These are phyloP conservation scores for Clarireedia hainanense DNA, from an alignment of 2,329 filamentous ascomycete genomes.

Conservation along the genomic window DNA sequence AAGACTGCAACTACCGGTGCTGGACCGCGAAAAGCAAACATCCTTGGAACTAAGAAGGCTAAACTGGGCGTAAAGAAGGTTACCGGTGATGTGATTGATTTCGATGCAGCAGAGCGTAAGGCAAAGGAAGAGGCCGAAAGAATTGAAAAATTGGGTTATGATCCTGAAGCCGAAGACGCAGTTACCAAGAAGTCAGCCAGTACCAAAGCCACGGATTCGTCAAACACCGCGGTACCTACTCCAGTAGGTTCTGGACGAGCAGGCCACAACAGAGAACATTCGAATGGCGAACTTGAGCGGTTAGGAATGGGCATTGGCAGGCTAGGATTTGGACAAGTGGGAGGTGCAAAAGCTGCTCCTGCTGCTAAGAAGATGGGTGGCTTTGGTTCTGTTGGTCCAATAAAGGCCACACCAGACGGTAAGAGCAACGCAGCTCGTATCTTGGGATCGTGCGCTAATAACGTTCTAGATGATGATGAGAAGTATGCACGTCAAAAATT, in stretches of 20 bases:
- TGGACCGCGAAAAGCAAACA: conserved; percentile 71
- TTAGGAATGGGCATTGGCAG: conserved; percentile 56
- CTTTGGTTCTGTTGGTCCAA: conserved; percentile 76
- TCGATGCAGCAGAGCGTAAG: conserved; percentile 94
- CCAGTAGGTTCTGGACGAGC: conserved; percentile 60
- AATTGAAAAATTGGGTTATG: conserved; percentile 91
- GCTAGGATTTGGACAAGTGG: conserved; percentile 28
- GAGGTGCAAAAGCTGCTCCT: conserved; percentile 23
- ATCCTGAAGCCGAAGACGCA: conserved; percentile 72
- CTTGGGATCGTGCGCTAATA: conserved; percentile 13
- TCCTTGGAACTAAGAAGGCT: conserved; percentile 78
- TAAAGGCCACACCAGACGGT: conserved; percentile 65
- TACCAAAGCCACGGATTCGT: conserved; percentile 38
- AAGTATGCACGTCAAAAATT: conserved; percentile 84
- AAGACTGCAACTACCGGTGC: conserved; percentile 56
- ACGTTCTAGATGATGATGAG: conserved; percentile 60
- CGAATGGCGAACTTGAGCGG: conserved; percentile 74
- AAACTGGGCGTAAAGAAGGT: conserved; percentile 95
- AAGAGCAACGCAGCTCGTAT: conserved; percentile 19
- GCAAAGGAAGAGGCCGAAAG: conserved; percentile 96
- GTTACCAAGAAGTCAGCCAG: conserved; percentile 36
- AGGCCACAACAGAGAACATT: conserved; percentile 50
- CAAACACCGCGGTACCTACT: conserved; percentile 61
- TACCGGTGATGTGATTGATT: conserved; percentile 73
- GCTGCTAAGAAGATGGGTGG: conserved; percentile 57